Percentiles rank a stretch among this genome's conserved stretches.
These are phyloP conservation scores for maize (Zea mays) DNA, from an alignment of 176 grass and related monocot species.

Conservation along the genomic window Zm-B73-REFERENCE-NAM-5.0 NC_050100.1:43795501-43796000, in stretches of 20 bases:
- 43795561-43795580: slow-evolving; percentile 89
- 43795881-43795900: slow-evolving; percentile 32
- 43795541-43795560: slow-evolving; percentile 99
- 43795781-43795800: slow-evolving; percentile 47
- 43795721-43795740: slow-evolving; percentile 95
- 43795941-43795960: not conserved
- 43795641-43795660: no score
- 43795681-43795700: slow-evolving; percentile 86
- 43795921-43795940: not conserved
- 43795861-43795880: slow-evolving; percentile 75
- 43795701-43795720: slow-evolving; percentile 88
- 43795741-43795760: slow-evolving; percentile 91
- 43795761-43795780: slow-evolving; percentile 62
- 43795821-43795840: slow-evolving; percentile 67
- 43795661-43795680: not conserved
- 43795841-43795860: slow-evolving; percentile 74
- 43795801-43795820: slow-evolving; percentile 74
- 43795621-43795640: no score
- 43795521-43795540: slow-evolving; percentile 95
- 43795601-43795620: slow-evolving; percentile 76
- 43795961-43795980: not conserved
- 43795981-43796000: not conserved
- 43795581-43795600: slow-evolving; percentile 92
- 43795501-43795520: slow-evolving; percentile 86
- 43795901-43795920: not conserved